Evolutionary conservation across 495 filamentous ascomycete genomes (phyloP).

Genomic region (Ascobolus immersus): DNA sequence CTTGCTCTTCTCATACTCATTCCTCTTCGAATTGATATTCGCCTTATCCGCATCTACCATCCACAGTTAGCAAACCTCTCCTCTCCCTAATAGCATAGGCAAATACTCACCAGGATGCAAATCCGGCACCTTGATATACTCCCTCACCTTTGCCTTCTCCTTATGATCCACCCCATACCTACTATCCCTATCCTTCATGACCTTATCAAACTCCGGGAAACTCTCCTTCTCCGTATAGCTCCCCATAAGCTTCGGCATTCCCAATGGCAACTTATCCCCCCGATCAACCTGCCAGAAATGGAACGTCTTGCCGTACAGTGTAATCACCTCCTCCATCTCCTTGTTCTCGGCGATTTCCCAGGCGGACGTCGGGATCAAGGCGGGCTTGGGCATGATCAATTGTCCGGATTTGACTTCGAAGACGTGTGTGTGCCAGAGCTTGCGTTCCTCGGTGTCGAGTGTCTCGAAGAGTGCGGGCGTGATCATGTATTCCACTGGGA

Average conservation of each 20-base stretch:
- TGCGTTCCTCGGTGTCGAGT: conserved; percentile 37
- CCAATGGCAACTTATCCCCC: conserved; percentile 52
- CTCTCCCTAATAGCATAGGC: conserved; percentile 2
- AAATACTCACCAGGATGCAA: conserved; percentile 30
- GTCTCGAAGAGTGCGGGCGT: conserved; percentile 39
- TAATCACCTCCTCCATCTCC: conserved; percentile 49
- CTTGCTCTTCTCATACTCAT: no score
- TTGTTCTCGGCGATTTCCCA: conserved; percentile 58
- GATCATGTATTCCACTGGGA: conserved; percentile 69
- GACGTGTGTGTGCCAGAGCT: conserved; percentile 58
- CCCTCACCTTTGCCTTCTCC: conserved; percentile 37
- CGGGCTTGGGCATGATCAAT: conserved; percentile 57
- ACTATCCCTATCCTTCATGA: conserved; percentile 37
- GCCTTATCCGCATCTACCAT: conserved; percentile 10
- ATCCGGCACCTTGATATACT: conserved; percentile 29
- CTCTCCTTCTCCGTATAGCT: conserved; percentile 37
- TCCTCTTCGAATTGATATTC: conserved; percentile 10
- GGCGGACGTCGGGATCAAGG: conserved; percentile 23
- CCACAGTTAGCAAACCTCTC: conserved; percentile 2
- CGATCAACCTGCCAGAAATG: conserved; percentile 71
- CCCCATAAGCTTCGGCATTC: conserved; percentile 51
- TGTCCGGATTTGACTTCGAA: conserved; percentile 74
- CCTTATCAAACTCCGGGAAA: conserved; percentile 31
- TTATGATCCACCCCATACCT: conserved; percentile 35
- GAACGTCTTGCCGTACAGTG: conserved; percentile 70